Evolutionary conservation across 2,329 filamentous ascomycete genomes (phyloP).

Genomic region (Nemania serpens): DNA sequence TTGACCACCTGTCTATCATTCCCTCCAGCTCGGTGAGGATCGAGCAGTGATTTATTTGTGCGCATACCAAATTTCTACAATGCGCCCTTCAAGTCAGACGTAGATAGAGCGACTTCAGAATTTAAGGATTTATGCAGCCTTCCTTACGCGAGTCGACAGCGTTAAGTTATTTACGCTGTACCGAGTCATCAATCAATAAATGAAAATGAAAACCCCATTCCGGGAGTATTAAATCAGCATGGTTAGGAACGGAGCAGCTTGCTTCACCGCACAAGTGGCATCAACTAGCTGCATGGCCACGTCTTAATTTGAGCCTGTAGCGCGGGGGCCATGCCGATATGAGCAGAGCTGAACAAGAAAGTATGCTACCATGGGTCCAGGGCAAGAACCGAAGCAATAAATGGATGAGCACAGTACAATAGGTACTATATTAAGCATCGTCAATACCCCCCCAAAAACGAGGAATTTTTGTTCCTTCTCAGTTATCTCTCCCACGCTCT

Average conservation of each 20-base stretch:
- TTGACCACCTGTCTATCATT: no score
- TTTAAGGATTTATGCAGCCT: no score
- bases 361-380: not conserved
- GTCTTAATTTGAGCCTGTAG: slow-evolving; percentile 7
- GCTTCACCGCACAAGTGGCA: slow-evolving; percentile 15
- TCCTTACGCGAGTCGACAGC: no score
- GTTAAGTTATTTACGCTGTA: not conserved
- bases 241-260: not conserved
- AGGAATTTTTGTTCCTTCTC: no score
- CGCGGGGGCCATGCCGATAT: not conserved
- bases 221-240: slow-evolving; percentile 2
- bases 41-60: no score
- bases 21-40: no score
- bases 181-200: not conserved
- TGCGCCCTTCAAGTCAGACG: no score
- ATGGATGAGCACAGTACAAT: not conserved
- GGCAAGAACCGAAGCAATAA: not conserved
- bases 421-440: not conserved
- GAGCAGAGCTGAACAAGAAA: slow-evolving; percentile 11
- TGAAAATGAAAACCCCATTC: slow-evolving; percentile 6
- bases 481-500: no score
- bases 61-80: no score
- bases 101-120: no score
- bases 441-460: not conserved
- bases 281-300: slow-evolving; percentile 15